A percentile compares a stretch with the other conserved stretches of the same genome.
phyloP scores from a whole-genome alignment of 768 basidiomycete genomes.

The Termitomyces sp. region DNA sequence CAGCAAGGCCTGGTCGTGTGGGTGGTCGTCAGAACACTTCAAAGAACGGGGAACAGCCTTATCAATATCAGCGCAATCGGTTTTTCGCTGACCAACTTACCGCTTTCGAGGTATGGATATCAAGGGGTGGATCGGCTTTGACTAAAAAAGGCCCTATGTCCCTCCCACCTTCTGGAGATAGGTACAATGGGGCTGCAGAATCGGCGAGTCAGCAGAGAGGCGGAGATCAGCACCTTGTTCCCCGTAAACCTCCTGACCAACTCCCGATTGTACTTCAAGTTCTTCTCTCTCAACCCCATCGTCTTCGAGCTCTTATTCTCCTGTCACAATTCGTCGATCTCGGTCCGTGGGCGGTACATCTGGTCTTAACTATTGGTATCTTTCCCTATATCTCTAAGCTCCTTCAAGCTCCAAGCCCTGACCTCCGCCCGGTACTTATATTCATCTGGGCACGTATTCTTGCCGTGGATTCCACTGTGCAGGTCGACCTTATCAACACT shows the following conservation, averaged over 20 bases:
- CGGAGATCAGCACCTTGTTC: constrained; percentile 51
- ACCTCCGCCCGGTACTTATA: constrained; percentile 94
- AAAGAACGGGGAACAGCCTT: constrained; percentile 38
- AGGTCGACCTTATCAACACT: constrained; percentile 81
- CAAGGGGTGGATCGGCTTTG: constrained; percentile 82
- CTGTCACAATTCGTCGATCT: constrained; percentile 97
- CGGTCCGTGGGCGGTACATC: constrained; percentile 97
- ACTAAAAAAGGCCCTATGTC: constrained; percentile 74
- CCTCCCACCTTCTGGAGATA: constrained; percentile 45
- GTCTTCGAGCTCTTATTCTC: constrained; percentile 90
- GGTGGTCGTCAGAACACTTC: constrained; percentile 21
- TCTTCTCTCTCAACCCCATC: constrained; percentile 91
- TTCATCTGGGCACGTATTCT: constrained; percentile 99
- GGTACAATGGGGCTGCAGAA: constrained; percentile 14
- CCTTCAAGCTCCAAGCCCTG: constrained; percentile 89
- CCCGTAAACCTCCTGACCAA: constrained; percentile 92
- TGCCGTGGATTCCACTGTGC: constrained; percentile 92
- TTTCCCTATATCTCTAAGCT: constrained; percentile 98
- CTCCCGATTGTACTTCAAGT: constrained; percentile 98
- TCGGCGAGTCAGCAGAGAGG: constrained; percentile 13
- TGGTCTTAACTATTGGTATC: constrained; percentile 93
- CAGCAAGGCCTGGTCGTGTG: constrained; percentile 34
- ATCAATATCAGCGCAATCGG: constrained; percentile 76
- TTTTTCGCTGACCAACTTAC: constrained; percentile 97
- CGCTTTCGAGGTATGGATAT: constrained; percentile 98